Base-by-base conservation (phyloP, 2,329 filamentous ascomycete genomes). In the Lecanicillium sp. region DNA sequence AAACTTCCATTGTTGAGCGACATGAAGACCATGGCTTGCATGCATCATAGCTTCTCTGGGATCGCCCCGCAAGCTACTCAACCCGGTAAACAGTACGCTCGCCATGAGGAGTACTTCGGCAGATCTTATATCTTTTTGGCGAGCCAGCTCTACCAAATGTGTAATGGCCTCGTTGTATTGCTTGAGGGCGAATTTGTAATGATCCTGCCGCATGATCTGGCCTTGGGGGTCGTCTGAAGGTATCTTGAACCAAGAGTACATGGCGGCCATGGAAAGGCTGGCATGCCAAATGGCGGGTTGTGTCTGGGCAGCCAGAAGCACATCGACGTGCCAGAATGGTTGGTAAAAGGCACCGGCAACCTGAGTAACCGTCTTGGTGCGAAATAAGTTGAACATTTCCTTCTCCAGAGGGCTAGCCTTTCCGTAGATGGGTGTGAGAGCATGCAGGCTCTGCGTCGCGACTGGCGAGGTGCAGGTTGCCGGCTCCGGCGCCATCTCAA, bases 241-340 rank as follows among this genome's bases (percentile, higher is more conserved):
- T 21, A 39, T 46, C 9, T 38, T 39, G 43, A 46, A 46, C 30
- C 44, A 40, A 17, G 39, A 38, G 26, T 48, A 44, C 44, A 48
- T 48, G 37, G 38, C 49, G n/a, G 40, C 44, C 32, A 48, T 46
- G 32, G 48, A 29, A 8, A 49, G 33, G 14, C 48, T 49, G 20
- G 48, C 48, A n/a, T 49, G 48, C 48, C 48, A 49, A 14, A 49
- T 44, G 19, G 48, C 48, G 5, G 48, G 48, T 14, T 49, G 41
- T 15, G 42, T 33, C 33, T 49, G 48, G n/a, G 48, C 42, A 15
- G 48, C 48, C 9, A 38, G 19, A 6, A 49, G 35, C 9, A 49
- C 40, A 17, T 49, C 48, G 4, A 49, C 48, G 35, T 43, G 41
- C 48, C 48, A 49, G n/a, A 49, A 49, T 5, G 48, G 42, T 10